Evolutionary conservation across 2,329 filamentous ascomycete species (phyloP).

Genomic region (Acrodontium crateriforme): DNA sequence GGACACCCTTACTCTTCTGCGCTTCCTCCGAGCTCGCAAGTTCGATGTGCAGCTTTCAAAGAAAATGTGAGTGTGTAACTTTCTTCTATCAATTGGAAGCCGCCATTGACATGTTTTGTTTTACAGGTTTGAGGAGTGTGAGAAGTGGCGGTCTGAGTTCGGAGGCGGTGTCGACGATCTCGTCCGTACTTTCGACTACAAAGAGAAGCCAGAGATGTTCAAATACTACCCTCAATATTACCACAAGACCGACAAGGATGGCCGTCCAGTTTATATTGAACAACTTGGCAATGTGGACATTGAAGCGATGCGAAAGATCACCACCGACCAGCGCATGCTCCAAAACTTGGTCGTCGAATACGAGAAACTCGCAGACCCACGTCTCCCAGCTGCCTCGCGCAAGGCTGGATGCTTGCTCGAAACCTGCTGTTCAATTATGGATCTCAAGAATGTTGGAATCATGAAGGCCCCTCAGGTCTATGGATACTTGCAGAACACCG

Average conservation of each 20-base stretch:
- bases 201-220: constrained; percentile 70
- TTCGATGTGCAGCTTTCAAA: constrained; percentile 77
- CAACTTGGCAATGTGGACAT: constrained; percentile 89
- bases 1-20: constrained; percentile 81
- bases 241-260: constrained; percentile 94
- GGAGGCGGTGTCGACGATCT: constrained; percentile 61
- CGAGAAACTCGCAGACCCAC: constrained; percentile 86
- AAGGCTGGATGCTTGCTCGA: constrained; percentile 82
- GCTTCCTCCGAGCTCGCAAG: constrained; percentile 70
- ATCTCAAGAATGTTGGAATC: constrained; percentile 86
- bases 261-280: constrained; percentile 93
- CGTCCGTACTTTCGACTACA: constrained; percentile 70
- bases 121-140: constrained; percentile 72
- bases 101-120: neutral
- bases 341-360: constrained; percentile 95
- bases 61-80: constrained; percentile 55
- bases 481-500: constrained; percentile 72
- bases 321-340: constrained; percentile 82
- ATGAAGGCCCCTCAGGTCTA: constrained; percentile 72
- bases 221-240: constrained; percentile 98
- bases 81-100: neutral
- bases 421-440: constrained; percentile 97
- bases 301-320: constrained; percentile 82
- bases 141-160: constrained; percentile 82
- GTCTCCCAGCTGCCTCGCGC: constrained; percentile 87